Percentiles rank a stretch among this genome's conserved stretches.
phyloP scores from a whole-genome alignment of 2,329 filamentous ascomycete genomes.

The Exophiala bonariae region DNA sequence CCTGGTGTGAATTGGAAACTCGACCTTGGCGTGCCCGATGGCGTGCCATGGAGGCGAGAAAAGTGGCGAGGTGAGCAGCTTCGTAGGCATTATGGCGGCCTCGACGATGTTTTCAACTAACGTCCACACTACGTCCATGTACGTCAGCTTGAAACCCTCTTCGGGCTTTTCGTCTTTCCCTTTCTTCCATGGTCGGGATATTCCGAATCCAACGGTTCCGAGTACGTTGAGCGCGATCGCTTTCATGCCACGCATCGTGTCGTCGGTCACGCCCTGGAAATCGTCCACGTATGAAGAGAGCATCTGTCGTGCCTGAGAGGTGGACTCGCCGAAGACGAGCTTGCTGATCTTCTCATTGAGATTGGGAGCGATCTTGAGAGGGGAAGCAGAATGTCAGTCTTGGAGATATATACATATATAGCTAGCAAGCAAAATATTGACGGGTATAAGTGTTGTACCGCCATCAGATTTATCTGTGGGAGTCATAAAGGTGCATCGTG shows the following conservation, averaged over 20 bases:
- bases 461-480: too few relatives aligned
- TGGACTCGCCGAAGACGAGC: slow-evolving; percentile 37
- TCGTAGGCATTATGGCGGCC: slow-evolving; percentile 31
- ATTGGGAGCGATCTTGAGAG: slow-evolving; percentile 31
- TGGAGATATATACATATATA: too few relatives aligned
- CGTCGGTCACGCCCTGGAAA: slow-evolving; percentile 28
- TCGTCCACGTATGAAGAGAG: slow-evolving; percentile 29
- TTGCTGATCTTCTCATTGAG: slow-evolving; percentile 39
- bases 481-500: too few relatives aligned
- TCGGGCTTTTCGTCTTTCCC: slow-evolving; percentile 20
- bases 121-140: slow-evolving; percentile 36
- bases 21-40: slow-evolving; percentile 31
- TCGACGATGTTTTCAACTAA: slow-evolving; percentile 32
- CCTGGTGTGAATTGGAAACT: slow-evolving; percentile 31
- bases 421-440: too few relatives aligned
- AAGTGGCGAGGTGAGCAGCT: slow-evolving; percentile 22
- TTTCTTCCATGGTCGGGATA: slow-evolving; percentile 32
- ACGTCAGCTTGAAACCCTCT: slow-evolving; percentile 25
- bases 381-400: too few relatives aligned
- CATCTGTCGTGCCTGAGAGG: slow-evolving; percentile 35
- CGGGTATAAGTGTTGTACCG: too few relatives aligned
- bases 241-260: slow-evolving; percentile 30
- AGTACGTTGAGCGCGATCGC: slow-evolving; percentile 42
- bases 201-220: slow-evolving; percentile 35
- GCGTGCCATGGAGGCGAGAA: slow-evolving; percentile 26